Percentiles rank a stretch among this genome's conserved stretches.
Conservation (phyloP, 441 rosid species). For the Breynia disticha region DNA sequence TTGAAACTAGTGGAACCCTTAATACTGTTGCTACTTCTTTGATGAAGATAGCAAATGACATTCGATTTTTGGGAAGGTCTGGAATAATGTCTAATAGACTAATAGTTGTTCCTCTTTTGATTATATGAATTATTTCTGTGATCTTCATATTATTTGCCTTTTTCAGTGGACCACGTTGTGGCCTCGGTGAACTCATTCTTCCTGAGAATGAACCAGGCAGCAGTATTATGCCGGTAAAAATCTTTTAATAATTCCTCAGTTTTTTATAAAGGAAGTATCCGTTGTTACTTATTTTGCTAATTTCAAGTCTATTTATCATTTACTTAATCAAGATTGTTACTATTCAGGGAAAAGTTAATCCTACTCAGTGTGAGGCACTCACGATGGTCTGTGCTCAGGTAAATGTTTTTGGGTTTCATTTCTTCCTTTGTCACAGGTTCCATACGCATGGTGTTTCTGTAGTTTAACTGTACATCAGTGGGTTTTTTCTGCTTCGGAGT, state of each 20-base stretch:
- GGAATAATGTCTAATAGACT: not conserved
- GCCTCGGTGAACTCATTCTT: constrained; percentile 95
- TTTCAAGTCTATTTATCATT: constrained; percentile 6
- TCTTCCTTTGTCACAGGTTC: no score
- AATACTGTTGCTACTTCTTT: constrained; percentile 72
- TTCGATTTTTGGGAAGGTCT: constrained; percentile 84
- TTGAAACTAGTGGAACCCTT: constrained; percentile 90
- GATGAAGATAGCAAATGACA: constrained; percentile 92
- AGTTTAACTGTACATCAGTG: no score
- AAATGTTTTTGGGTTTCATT: constrained; percentile 14
- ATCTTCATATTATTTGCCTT: constrained; percentile 17
- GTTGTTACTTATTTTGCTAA: not conserved
- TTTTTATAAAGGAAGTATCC: not conserved
- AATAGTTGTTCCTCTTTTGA: not conserved
- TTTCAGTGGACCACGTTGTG: constrained; percentile 89
- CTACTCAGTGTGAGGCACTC: constrained; percentile 96
- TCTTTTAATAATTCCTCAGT: constrained; percentile 1
- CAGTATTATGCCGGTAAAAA: constrained; percentile 90
- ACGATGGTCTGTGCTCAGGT: constrained; percentile 99
- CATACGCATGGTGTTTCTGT: no score
- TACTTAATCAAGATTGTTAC: not conserved
- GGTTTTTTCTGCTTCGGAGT: not conserved
- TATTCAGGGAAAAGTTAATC: constrained; percentile 93
- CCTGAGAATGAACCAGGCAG: constrained; percentile 99
- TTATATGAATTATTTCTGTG: constrained; percentile 16